phyloP scores from a whole-genome alignment of 2,329 filamentous ascomycete species.

The Coniosporium tulheliwenetii region DNA sequence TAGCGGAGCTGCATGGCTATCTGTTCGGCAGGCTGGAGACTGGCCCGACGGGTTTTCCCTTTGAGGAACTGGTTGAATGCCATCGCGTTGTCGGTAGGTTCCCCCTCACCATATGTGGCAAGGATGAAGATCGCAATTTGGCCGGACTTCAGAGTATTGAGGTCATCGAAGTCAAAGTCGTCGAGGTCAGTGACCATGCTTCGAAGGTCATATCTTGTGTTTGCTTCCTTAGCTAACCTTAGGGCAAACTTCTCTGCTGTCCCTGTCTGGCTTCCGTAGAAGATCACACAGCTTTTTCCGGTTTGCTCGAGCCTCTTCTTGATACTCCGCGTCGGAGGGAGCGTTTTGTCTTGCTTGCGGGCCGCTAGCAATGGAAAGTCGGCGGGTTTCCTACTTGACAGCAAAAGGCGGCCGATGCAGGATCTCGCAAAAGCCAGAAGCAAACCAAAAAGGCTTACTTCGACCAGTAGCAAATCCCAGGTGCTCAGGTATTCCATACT shows the following conservation, averaged over 20 bases:
- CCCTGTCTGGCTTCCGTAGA: conserved; percentile 96
- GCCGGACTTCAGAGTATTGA: conserved; percentile 76
- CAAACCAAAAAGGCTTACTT: too few relatives aligned
- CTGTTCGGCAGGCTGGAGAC: neutral
- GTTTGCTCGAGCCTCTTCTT: conserved; percentile 91
- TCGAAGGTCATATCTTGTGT: conserved; percentile 87
- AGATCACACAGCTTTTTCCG: conserved; percentile 93
- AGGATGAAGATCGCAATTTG: conserved; percentile 92
- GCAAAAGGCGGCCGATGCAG: too few relatives aligned
- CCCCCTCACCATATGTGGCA: conserved; percentile 94
- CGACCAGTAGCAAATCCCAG: too few relatives aligned
- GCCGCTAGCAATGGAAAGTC: too few relatives aligned
- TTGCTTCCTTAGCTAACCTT: conserved; percentile 89
- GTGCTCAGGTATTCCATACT: too few relatives aligned
- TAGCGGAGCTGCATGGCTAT: conserved; percentile 11
- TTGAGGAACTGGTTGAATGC: conserved; percentile 97
- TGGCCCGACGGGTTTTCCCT: conserved; percentile 40
- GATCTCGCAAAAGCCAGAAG: too few relatives aligned
- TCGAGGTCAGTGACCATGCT: conserved; percentile 98
- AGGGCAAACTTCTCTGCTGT: conserved; percentile 98
- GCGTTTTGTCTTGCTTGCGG: neutral
- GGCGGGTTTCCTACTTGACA: too few relatives aligned
- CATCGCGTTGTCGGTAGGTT: conserved; percentile 96
- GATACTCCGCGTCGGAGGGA: conserved; percentile 52
- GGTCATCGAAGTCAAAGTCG: conserved; percentile 91